Evolutionary conservation across 768 basidiomycete genomes (phyloP).

Genomic region (Lepiota venenata): DNA sequence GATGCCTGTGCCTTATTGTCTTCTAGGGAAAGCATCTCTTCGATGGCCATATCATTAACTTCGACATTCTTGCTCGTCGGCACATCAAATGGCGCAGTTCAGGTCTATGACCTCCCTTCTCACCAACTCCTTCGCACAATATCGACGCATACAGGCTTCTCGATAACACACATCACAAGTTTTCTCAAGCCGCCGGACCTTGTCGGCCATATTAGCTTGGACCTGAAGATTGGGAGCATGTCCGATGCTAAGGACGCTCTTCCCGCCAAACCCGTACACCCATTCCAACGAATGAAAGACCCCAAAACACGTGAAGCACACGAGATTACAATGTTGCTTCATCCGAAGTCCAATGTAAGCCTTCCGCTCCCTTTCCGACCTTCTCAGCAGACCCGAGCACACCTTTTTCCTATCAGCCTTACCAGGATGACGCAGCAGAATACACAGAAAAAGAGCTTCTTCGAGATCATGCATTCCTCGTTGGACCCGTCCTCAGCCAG

Average conservation of each 20-base stretch:
- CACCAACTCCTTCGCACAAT: slow-evolving; percentile 88
- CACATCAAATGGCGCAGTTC: slow-evolving; percentile 66
- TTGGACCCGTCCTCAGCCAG: slow-evolving; percentile 36
- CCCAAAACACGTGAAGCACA: slow-evolving; percentile 63
- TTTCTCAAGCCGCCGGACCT: slow-evolving; percentile 88
- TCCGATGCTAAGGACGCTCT: slow-evolving; percentile 52
- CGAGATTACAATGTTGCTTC: slow-evolving; percentile 64
- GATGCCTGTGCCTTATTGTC: slow-evolving; percentile 1
- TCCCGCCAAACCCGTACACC: slow-evolving; percentile 59
- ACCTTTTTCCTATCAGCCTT: slow-evolving; percentile 16
- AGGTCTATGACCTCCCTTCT: slow-evolving; percentile 85
- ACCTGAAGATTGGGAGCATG: slow-evolving; percentile 34
- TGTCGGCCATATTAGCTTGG: slow-evolving; percentile 71
- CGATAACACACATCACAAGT: slow-evolving; percentile 71
- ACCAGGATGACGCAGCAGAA: slow-evolving; percentile 27
- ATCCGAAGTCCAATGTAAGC: slow-evolving; percentile 41
- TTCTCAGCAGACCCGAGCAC: neutral
- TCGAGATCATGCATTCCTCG: slow-evolving; percentile 65
- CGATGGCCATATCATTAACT: slow-evolving; percentile 74
- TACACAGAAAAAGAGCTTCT: slow-evolving; percentile 57
- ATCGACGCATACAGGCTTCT: slow-evolving; percentile 60
- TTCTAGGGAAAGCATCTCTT: slow-evolving; percentile 65
- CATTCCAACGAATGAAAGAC: slow-evolving; percentile 76
- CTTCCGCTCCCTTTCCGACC: neutral
- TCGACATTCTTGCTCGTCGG: slow-evolving; percentile 81